phyloP scores from a whole-genome alignment of 2,329 filamentous ascomycete genomes.

The Fusarium sp. region DNA sequence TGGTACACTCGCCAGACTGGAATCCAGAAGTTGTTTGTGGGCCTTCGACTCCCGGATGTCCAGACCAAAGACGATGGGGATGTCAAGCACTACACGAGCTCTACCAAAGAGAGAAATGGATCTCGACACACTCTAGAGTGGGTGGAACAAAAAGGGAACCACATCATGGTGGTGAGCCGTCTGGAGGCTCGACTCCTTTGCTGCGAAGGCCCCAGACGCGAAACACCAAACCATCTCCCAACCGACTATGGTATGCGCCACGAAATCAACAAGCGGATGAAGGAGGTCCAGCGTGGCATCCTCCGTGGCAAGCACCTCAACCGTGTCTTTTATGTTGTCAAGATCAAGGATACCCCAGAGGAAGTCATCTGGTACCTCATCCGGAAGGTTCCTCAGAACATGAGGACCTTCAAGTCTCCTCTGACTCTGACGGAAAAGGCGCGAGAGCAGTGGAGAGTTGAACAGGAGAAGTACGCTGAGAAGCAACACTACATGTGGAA shows the following conservation, averaged over 20 bases:
- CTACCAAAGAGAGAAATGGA: background rate
- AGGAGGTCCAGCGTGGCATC: background rate
- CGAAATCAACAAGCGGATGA: slow-evolving; percentile 9
- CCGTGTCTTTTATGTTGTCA: background rate
- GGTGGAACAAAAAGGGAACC: background rate
- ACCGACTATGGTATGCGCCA: background rate
- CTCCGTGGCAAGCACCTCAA: background rate
- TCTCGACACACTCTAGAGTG: slow-evolving; percentile 7
- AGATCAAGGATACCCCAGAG: background rate
- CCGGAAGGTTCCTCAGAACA: background rate
- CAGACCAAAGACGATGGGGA: background rate
- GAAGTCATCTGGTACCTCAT: slow-evolving; percentile 8
- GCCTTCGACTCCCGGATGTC: slow-evolving; percentile 1
- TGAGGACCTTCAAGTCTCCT: background rate
- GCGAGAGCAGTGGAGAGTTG: background rate
- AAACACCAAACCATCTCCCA: background rate
- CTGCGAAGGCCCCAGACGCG: background rate
- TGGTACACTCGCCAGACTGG: slow-evolving; percentile 5
- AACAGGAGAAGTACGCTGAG: background rate
- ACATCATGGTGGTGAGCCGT: slow-evolving; percentile 12
- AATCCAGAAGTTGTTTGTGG: background rate
- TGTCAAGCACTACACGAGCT: slow-evolving; percentile 7
- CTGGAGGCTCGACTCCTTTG: background rate
- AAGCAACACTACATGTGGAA: background rate
- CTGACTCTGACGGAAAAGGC: background rate